A percentile compares a stretch with the other conserved stretches of the same genome.
phyloP scores from a whole-genome alignment of 331 rosid species.

The Saraca asoca region DNA sequence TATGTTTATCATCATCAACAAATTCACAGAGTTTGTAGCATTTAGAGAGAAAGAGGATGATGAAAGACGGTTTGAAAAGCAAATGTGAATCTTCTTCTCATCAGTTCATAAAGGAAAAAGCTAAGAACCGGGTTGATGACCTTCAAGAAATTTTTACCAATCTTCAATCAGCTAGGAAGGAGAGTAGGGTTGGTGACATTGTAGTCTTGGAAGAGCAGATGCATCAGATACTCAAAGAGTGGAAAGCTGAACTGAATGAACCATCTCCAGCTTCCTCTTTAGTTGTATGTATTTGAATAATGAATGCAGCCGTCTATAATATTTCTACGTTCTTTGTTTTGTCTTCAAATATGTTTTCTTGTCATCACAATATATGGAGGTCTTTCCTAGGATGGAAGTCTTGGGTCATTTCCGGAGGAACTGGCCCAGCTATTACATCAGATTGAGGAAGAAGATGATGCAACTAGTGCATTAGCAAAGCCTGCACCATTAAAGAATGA shows the following conservation, averaged over 20 bases:
- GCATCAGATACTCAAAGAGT: constrained; percentile 51
- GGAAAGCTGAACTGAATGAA: constrained; percentile 48
- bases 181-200: constrained; percentile 44
- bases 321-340: neutral
- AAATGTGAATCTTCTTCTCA: constrained; percentile 41
- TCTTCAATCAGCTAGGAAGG: constrained; percentile 53
- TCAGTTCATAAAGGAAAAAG: constrained; percentile 48
- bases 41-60: constrained; percentile 33
- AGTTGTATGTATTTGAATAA: constrained; percentile 41
- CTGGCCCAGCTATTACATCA: constrained; percentile 49
- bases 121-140: constrained; percentile 45
- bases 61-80: constrained; percentile 35
- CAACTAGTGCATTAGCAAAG: constrained; percentile 47
- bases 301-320: neutral
- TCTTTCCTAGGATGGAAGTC: constrained; percentile 46
- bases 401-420: constrained; percentile 47
- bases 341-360: neutral
- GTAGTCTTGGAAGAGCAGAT: constrained; percentile 49
- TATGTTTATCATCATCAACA: neutral
- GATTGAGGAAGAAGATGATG: constrained; percentile 51
- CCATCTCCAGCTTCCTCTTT: constrained; percentile 54
- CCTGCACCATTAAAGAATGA: constrained; percentile 39
- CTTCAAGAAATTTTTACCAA: constrained; percentile 46
- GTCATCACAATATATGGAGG: constrained; percentile 14
- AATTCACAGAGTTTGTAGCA: neutral